phyloP scores from a whole-genome alignment of 805 yeast genomes.

The Sungouiozyma ichnusensis region DNA sequence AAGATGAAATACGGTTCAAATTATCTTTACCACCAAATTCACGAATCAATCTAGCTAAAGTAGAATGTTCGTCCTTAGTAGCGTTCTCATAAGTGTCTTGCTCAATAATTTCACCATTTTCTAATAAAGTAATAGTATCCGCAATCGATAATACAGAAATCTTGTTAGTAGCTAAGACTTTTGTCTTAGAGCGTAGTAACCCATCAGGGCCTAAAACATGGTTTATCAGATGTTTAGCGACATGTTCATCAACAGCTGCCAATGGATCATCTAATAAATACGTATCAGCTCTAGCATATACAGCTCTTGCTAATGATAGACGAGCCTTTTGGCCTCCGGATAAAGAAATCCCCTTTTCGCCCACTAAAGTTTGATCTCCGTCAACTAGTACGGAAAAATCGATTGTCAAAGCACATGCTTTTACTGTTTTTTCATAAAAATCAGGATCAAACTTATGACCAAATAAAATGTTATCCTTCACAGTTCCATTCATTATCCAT shows the following conservation, averaged over 20 bases:
- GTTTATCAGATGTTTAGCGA: constrained; percentile 73
- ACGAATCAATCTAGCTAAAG: constrained; percentile 42
- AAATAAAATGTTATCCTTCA: constrained; percentile 81
- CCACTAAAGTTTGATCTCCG: constrained; percentile 88
- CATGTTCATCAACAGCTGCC: constrained; percentile 97
- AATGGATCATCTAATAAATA: constrained; percentile 85
- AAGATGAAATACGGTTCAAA: constrained; percentile 3
- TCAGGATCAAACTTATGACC: constrained; percentile 77
- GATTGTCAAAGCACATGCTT: constrained; percentile 76
- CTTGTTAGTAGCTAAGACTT: constrained; percentile 76
- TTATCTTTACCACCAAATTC: constrained; percentile 50
- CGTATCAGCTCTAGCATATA: constrained; percentile 86
- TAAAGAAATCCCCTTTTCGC: constrained; percentile 92
- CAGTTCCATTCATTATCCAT: constrained; percentile 95
- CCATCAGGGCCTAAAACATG: constrained; percentile 79
- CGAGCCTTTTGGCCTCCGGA: constrained; percentile 99
- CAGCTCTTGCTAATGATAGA: constrained; percentile 88
- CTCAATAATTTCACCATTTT: constrained; percentile 58
- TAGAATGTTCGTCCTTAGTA: constrained; percentile 33
- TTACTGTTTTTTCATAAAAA: constrained; percentile 69
- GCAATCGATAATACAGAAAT: constrained; percentile 75
- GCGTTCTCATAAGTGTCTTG: constrained; percentile 52
- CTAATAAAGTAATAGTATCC: constrained; percentile 54
- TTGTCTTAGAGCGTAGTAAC: constrained; percentile 60
- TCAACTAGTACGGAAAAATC: constrained; percentile 76